A percentile compares a stretch with the other conserved stretches of the same genome.
These are phyloP conservation scores for Delonix regia DNA, from an alignment of 306 rosid species.

Conservation along the genomic window DNA sequence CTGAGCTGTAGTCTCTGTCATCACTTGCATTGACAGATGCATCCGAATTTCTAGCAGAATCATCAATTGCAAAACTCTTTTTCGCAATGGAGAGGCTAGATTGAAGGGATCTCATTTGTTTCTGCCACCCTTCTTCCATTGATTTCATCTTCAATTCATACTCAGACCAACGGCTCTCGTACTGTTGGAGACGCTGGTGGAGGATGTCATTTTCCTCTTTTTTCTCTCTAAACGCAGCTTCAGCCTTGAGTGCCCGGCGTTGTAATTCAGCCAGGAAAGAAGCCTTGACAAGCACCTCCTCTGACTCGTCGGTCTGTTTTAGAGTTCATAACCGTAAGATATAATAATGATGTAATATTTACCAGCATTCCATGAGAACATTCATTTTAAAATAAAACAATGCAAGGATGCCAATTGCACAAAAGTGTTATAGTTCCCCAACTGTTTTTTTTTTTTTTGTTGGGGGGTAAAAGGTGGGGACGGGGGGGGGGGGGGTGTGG, in stretches of 20 bases:
- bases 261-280: constrained; percentile 87
- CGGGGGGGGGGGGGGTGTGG: too few relatives aligned
- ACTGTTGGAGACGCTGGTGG: constrained; percentile 89
- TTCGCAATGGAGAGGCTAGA: constrained; percentile 98
- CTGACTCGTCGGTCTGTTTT: constrained; percentile 67
- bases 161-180: constrained; percentile 95
- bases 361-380: constrained; percentile 32
- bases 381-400: neutral
- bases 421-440: constrained; percentile 17
- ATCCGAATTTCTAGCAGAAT: constrained; percentile 87
- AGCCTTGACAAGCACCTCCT: constrained; percentile 82
- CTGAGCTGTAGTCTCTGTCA: constrained; percentile 78
- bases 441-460: too few relatives aligned
- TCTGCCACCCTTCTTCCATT: constrained; percentile 99
- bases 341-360: constrained; percentile 8
- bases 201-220: constrained; percentile 94
- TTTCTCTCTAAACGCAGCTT: constrained; percentile 83
- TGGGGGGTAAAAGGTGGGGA: too few relatives aligned
- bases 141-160: constrained; percentile 93
- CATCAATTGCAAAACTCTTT: constrained; percentile 91
- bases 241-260: constrained; percentile 88
- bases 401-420: neutral
- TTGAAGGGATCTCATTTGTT: constrained; percentile 95
- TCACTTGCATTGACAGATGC: constrained; percentile 87
- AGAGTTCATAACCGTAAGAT: constrained; percentile 32